Base-by-base conservation (phyloP, 1,284 basidiomycete genomes). In the Erythrobasidium hasegawianum region DNA sequence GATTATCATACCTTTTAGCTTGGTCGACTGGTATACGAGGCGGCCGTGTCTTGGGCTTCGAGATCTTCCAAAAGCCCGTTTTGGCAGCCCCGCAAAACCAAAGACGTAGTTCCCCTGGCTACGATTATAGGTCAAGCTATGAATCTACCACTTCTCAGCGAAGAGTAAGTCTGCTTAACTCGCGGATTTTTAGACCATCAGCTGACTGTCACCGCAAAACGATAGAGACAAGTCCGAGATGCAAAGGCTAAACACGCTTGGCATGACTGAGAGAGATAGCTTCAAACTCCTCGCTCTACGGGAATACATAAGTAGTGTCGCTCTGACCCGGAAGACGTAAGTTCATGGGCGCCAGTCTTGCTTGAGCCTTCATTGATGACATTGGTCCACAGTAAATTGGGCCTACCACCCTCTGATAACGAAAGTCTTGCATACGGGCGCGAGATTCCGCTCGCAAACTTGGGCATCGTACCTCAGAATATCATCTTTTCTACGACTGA, bases 401-500 rank as follows among this genome's bases (percentile, higher is more conserved):
- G 2, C 33, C 10, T 57, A 3, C 56, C 61, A n/a, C 8, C 18
- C 9, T 11, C 20, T 45, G 39, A 49, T 3, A 2, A 40, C 13
- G 22, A 22, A 45, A 13, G 2, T 50, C 39, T 53, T 5, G 39
- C 61, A 11, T 57, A 47, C 47, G 39, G 90, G 45, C 86, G 88
- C 4, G 62, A 65, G 43, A 33, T 58, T 7, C 24, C 43, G 18
- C 56, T 65, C 20, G 62, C 62, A 76, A 89, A 90, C 75, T 83
- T 94, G 47, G 86, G 88, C 2, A 88, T 97, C n/a, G 89, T 93
- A 0, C 92, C 92, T 4, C 91, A 92, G 69, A 98, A 94, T 0
- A 88, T 98, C 22, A 97, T 99, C 78, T 82, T 98, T 72, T 90
- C 86, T 20, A 78, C 79, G 14, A 73, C 70, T 18, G 54, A 57